Evolutionary conservation across 208 protist species (phyloP).

Genomic region (Crithidia bombi): DNA sequence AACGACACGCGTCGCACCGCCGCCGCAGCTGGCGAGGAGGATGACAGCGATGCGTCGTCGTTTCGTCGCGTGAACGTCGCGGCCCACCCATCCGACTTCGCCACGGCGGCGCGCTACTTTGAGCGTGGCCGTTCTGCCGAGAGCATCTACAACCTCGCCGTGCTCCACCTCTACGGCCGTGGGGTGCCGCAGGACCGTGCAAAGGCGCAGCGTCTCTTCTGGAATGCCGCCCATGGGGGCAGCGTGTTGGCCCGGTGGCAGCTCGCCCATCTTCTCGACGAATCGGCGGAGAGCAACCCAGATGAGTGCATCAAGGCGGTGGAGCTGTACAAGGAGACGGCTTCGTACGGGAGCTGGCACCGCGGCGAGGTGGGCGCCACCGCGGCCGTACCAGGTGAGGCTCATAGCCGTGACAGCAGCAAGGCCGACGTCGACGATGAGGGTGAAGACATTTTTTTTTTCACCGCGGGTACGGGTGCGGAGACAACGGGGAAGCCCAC

Average conservation of each 20-base stretch:
- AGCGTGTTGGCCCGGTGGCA: slow-evolving; percentile 78
- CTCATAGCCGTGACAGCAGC: background rate
- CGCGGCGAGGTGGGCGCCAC: slow-evolving; percentile 11
- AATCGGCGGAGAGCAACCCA: slow-evolving; percentile 1
- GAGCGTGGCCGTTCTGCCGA: slow-evolving; percentile 32
- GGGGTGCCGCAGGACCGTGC: slow-evolving; percentile 44
- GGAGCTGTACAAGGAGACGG: slow-evolving; percentile 46
- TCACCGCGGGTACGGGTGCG: too few species aligned
- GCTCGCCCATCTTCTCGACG: slow-evolving; percentile 51
- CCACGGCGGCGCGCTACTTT: slow-evolving; percentile 60
- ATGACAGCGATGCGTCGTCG: too few species aligned
- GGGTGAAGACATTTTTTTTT: background rate
- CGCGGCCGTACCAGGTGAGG: too few species aligned
- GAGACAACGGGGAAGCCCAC: too few species aligned
- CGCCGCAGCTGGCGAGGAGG: background rate
- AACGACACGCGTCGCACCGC: slow-evolving; percentile 10
- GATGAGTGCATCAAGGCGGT: slow-evolving; percentile 47
- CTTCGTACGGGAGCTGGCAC: slow-evolving; percentile 53
- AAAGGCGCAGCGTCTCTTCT: slow-evolving; percentile 49
- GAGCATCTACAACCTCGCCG: slow-evolving; percentile 82
- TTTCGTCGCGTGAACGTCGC: background rate
- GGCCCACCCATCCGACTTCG: slow-evolving; percentile 49
- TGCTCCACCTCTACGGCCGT: slow-evolving; percentile 71
- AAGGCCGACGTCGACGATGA: background rate
- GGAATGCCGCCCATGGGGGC: slow-evolving; percentile 41